Base-by-base conservation (phyloP, 2,329 filamentous ascomycete species). In the Fusarium aywerte region DNA sequence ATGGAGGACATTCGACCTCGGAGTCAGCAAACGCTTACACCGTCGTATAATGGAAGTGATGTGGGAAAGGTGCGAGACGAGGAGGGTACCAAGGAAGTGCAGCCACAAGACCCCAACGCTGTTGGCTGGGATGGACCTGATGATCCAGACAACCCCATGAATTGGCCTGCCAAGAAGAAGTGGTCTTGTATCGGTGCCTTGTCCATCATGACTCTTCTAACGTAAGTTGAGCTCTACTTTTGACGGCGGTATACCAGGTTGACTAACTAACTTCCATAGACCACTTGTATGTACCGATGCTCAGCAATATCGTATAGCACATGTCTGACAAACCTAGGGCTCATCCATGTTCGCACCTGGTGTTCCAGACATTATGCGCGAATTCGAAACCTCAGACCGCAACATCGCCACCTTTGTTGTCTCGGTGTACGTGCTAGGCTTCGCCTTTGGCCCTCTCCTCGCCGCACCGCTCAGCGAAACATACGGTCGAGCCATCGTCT, bases 381-480 rank as follows among this genome's bases (percentile, higher is more conserved):
- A 81, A 32, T 85, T 84, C 72, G 68, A 77, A 18, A 78, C 81
- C 0, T 55, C 62, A 0, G 74, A 76, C 48, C 61, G 50, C 4
- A 78, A 81, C 68, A 77, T 82, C 10, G 78, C 78, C 8, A 79
- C 77, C 0, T 78, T 85, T 11, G 79, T 82, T 13, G 79, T 81
- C 2, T 79, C 81, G 3, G 75, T 84, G 33, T 83, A 81, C 65
- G 74, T 85, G n/a, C 64, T 84, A 4, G 83, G 83, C 21, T 85
- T 84, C 62, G 82, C 79, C 9, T 70, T 90, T 12, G 89, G 89
- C 0, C 89, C 89, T 0, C 75, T 91, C 3, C 62, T 90, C 4
- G 89, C 86, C 80, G 88, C 86, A 1, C 88, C 89, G 1, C 75
- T 91, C 4, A 86, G 83, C 25, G 89, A 91, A 72, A 80, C 89